Base-by-base conservation (phyloP, 495 filamentous ascomycete genomes). In the Sporormia fimetaria region DNA sequence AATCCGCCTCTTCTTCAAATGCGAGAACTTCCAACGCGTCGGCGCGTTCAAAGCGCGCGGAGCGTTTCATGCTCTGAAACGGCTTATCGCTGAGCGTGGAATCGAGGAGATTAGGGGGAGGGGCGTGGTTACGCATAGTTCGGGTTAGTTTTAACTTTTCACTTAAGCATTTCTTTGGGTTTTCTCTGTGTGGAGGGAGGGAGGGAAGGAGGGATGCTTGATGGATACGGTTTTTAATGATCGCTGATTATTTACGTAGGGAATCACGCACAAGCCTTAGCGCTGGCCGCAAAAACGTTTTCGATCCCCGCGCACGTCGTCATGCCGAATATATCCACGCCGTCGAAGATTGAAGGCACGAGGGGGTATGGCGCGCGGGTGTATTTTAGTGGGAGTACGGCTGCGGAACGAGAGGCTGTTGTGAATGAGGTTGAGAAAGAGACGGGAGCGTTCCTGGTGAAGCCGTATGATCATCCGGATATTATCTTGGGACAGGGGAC, bases 241-340 rank as follows among this genome's bases (percentile, higher is more conserved):
- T 7, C 25, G 7, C 25, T 12, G 7, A 7, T 27, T 3, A 10
- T 36, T 7, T 15, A 23, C 21, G 15, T 34, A 85, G 87, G 88
- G 20, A 96, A 98, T 66, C 90, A 98, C 62, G 90, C 90, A 0
- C 86, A 93, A 72, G 90, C 90, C 14, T 79, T 96, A 40, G 75
- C 90, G 3, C 76, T 95, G 25, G 90, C 90, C 0, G 85, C 90
- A 5, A 70, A 66, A 12, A 75, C 72, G 7, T 65, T 74, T 45
- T 50, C 61, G 11, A 67, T 83, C 48, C 75, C 77, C 1, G 81
- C 85, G 0, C 69, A 85, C 63, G 83, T 98, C 49, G 76, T 96
- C 28, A 98, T 98, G 90, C 90, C 90, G 0, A 49, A 59, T 3
- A 92, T 87, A 58, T 81, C 76, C 45, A 80, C 83, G 0, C 71